phyloP scores from a whole-genome alignment of 2,329 filamentous ascomycete species.

The Sarocladium kiliense region DNA sequence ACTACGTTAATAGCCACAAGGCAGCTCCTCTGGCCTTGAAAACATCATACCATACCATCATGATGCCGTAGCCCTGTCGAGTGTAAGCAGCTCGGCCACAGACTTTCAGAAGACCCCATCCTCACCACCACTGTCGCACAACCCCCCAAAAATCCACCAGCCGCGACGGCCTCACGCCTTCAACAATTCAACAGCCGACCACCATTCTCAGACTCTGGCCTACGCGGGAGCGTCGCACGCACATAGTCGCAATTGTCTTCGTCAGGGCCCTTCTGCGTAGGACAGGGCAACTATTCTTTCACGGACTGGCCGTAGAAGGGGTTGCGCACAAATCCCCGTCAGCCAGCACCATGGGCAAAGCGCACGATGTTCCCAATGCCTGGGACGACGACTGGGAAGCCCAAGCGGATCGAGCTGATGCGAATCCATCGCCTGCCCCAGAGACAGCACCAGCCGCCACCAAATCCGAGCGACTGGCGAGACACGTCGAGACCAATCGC shows the following conservation, averaged over 20 bases:
- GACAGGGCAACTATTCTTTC: too few species aligned
- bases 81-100: too few species aligned
- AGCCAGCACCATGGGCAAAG: conserved; percentile 39
- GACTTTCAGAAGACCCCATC: too few species aligned
- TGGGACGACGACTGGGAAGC: conserved; percentile 91
- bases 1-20: too few species aligned
- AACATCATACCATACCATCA: too few species aligned
- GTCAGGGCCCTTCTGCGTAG: neutral
- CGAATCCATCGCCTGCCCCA: conserved; percentile 26
- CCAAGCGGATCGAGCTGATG: conserved; percentile 46
- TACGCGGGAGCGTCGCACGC: neutral
- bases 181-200: neutral
- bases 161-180: neutral
- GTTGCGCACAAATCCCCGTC: neutral
- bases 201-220: neutral
- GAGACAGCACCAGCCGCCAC: conserved; percentile 44
- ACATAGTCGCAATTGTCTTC: neutral
- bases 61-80: too few species aligned
- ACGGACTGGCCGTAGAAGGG: too few species aligned
- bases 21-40: too few species aligned
- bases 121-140: conserved; percentile 1
- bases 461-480: conserved; percentile 71
- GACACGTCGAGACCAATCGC: conserved; percentile 78
- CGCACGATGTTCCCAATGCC: conserved; percentile 58
- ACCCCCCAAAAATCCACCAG: neutral